Conservation (phyloP, 1,284 basidiomycete genomes). For the Grifola frondosa region DNA sequence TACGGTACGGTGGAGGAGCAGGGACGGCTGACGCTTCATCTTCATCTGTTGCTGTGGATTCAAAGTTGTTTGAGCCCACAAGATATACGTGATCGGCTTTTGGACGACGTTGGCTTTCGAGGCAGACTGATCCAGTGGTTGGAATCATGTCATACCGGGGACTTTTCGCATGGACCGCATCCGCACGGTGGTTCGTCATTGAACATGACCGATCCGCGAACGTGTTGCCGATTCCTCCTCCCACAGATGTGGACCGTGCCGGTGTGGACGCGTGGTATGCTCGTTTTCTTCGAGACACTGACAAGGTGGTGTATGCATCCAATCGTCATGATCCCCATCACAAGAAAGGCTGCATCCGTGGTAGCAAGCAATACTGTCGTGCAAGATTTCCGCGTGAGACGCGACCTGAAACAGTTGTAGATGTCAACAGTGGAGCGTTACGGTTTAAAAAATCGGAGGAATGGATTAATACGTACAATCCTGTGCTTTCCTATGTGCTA, state of each 20-base stretch:
- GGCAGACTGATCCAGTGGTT: constrained; percentile 16
- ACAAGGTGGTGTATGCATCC: constrained; percentile 1
- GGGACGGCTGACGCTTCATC: constrained; percentile 10
- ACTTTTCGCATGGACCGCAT: constrained; percentile 9
- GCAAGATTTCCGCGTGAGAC: constrained; percentile 3
- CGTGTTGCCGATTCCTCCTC: neutral
- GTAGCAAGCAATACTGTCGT: neutral
- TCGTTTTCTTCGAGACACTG: neutral
- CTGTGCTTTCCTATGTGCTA: constrained; percentile 16
- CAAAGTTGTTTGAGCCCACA: constrained; percentile 25
- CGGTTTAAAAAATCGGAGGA: constrained; percentile 2
- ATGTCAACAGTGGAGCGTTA: constrained; percentile 4
- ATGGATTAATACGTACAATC: constrained; percentile 12
- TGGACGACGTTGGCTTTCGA: constrained; percentile 15
- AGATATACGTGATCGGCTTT: constrained; percentile 24
- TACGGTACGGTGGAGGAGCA: constrained; percentile 13
- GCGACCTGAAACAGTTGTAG: neutral
- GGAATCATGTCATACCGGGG: constrained; percentile 15
- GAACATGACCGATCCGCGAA: constrained; percentile 4
- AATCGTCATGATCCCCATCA: constrained; percentile 3
- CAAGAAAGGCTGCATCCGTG: constrained; percentile 1
- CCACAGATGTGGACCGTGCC: neutral
- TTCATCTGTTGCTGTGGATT: constrained; percentile 30
- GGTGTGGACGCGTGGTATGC: neutral
- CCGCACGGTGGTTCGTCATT: no score